phyloP scores from a whole-genome alignment of 495 filamentous ascomycete species.

The Apodospora peruviana region DNA sequence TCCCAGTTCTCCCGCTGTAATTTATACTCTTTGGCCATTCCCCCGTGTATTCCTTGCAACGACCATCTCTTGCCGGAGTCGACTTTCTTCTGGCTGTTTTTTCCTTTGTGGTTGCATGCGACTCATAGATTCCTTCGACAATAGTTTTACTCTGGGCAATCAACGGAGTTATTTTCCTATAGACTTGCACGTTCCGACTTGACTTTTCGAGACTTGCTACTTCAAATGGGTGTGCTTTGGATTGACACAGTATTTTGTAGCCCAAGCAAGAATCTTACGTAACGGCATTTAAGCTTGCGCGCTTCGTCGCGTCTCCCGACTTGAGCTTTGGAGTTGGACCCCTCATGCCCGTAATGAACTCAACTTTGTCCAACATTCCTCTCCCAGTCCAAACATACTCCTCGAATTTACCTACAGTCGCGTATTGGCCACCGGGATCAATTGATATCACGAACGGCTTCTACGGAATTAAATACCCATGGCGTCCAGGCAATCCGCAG shows the following conservation, averaged over 20 bases:
- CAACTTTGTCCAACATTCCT: no score
- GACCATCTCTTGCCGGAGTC: slow-evolving; percentile 28
- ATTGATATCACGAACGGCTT: no score
- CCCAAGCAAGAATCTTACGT: no score
- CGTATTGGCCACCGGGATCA: no score
- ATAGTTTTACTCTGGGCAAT: slow-evolving; percentile 12
- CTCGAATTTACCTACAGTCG: no score
- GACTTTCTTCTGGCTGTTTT: slow-evolving; percentile 27
- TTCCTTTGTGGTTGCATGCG: slow-evolving; percentile 38
- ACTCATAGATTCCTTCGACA: slow-evolving; percentile 36
- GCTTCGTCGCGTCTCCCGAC: background rate
- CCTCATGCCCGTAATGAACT: no score
- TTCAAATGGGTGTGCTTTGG: no score
- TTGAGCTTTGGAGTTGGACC: no score
- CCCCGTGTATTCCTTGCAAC: slow-evolving; percentile 50
- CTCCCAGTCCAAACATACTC: no score
- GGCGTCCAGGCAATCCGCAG: no score
- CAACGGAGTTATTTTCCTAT: slow-evolving; percentile 25
- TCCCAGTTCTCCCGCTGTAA: slow-evolving; percentile 47
- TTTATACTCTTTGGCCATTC: slow-evolving; percentile 53
- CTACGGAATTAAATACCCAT: no score
- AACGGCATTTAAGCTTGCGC: background rate
- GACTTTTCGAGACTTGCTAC: background rate
- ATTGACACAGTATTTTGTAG: no score
- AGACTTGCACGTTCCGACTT: background rate